A percentile compares a stretch with the other conserved stretches of the same genome.
phyloP scores from a whole-genome alignment of 495 filamentous ascomycete genomes.

The Cetradonia linearis region DNA sequence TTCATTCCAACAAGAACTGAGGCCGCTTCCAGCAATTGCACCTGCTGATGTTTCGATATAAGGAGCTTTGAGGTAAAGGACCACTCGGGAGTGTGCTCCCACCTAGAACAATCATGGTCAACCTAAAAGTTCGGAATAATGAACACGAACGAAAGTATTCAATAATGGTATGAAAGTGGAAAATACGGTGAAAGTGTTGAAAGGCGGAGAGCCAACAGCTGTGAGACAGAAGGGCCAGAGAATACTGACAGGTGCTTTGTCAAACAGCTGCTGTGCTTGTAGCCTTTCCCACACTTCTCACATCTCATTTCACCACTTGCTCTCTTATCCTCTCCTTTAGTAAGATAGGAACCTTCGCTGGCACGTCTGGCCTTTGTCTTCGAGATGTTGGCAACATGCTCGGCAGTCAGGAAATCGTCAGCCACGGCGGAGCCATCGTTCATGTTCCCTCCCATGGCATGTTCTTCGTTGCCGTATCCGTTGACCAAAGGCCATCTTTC shows the following conservation, averaged over 20 bases:
- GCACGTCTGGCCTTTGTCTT: slow-evolving; percentile 69
- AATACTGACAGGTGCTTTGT: slow-evolving; percentile 99
- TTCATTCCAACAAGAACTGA: slow-evolving; percentile 94
- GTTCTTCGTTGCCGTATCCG: slow-evolving; percentile 40
- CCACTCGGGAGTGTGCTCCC: slow-evolving; percentile 99
- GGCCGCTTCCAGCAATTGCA: slow-evolving; percentile 92
- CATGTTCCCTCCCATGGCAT: slow-evolving; percentile 47
- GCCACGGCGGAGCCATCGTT: slow-evolving; percentile 36
- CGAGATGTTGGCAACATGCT: slow-evolving; percentile 29
- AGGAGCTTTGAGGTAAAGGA: slow-evolving; percentile 92
- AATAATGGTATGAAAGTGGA: not conserved
- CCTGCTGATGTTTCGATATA: slow-evolving; percentile 99
- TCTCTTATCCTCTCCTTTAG: slow-evolving; percentile 66
- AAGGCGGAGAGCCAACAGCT: slow-evolving; percentile 12
- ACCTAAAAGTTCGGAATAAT: not conserved
- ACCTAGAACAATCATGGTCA: slow-evolving; percentile 54
- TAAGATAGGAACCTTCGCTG: slow-evolving; percentile 73
- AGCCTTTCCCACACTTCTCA: slow-evolving; percentile 98
- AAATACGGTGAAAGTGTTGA: not conserved
- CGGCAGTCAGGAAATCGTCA: slow-evolving; percentile 17
- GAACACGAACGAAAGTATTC: not conserved
- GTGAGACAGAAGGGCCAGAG: slow-evolving; percentile 23
- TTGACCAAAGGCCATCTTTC: not conserved
- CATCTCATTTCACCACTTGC: slow-evolving; percentile 79
- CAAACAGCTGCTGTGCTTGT: slow-evolving; percentile 99